A percentile compares a stretch with the other conserved stretches of the same genome.
These are phyloP conservation scores for Pyronema domesticum DNA, from an alignment of 495 filamentous ascomycete genomes.

Conservation along the genomic window DNA sequence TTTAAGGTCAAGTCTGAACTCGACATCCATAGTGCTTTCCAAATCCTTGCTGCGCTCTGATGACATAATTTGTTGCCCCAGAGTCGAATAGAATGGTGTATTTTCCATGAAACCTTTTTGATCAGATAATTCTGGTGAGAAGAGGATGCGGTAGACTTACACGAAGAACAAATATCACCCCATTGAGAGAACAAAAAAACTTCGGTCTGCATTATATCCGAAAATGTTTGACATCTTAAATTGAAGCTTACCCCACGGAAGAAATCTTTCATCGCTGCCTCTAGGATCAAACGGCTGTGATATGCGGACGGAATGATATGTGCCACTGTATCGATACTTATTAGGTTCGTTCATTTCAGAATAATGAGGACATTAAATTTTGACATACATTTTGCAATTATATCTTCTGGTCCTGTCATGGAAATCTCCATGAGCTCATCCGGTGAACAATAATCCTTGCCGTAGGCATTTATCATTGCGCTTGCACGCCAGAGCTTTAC, in stretches of 20 bases:
- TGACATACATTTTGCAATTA: constrained; percentile 4
- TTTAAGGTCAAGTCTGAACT: no score
- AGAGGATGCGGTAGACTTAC: background rate
- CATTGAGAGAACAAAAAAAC: background rate
- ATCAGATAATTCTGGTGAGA: background rate
- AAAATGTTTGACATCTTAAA: background rate
- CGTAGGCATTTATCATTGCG: background rate
- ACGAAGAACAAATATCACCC: background rate
- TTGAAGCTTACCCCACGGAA: background rate
- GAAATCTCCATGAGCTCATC: no score
- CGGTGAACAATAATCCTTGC: no score
- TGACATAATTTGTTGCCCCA: background rate
- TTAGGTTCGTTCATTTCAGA: background rate
- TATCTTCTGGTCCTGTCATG: constrained; percentile 1
- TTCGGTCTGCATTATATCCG: background rate
- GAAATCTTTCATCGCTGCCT: constrained; percentile 1
- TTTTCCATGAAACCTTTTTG: background rate
- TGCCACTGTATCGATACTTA: background rate
- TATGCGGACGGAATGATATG: background rate
- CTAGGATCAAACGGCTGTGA: constrained; percentile 1
- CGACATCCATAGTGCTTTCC: background rate
- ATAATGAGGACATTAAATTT: background rate
- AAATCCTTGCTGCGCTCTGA: background rate
- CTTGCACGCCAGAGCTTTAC: constrained; percentile 1
- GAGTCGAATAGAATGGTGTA: background rate